Conservation (phyloP, 805 yeast species). For the Debaryomyces hansenii region DNA sequence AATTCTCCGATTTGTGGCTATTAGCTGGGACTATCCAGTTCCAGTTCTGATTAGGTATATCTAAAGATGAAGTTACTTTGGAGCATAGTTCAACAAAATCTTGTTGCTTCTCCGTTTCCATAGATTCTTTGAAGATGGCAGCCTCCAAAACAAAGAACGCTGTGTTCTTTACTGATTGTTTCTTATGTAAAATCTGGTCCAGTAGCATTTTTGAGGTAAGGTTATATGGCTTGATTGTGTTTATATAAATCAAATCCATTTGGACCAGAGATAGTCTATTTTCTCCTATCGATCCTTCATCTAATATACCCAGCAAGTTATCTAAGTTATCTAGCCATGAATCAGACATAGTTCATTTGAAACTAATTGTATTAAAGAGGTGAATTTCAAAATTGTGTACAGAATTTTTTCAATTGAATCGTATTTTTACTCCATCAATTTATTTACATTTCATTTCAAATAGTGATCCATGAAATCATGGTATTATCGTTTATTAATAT, state of each 20-base stretch:
- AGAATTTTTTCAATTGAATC: no score
- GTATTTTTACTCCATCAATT: no score
- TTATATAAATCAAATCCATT: not conserved
- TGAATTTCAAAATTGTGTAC: no score
- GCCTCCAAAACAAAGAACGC: constrained; percentile 6
- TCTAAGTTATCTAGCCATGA: not conserved
- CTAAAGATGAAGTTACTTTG: no score
- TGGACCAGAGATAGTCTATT: not conserved
- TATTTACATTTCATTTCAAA: no score
- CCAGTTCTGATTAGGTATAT: constrained; percentile 3
- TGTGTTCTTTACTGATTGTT: not conserved
- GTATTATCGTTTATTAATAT: no score
- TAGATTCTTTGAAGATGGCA: not conserved
- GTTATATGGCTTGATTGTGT: not conserved
- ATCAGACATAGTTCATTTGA: not conserved
- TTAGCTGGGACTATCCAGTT: constrained; percentile 4
- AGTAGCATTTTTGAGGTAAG: constrained; percentile 3
- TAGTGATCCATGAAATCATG: no score
- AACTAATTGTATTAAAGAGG: not conserved
- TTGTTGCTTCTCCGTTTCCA: no score
- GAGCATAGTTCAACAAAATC: no score
- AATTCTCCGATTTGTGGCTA: not conserved
- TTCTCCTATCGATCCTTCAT: not conserved
- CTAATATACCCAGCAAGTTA: not conserved
- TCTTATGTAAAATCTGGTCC: constrained; percentile 1